Evolutionary conservation across 2,329 filamentous ascomycete genomes (phyloP), one percentile per base, ranked within the genome.

Genomic region (Alternaria triticimaculans): DNA sequence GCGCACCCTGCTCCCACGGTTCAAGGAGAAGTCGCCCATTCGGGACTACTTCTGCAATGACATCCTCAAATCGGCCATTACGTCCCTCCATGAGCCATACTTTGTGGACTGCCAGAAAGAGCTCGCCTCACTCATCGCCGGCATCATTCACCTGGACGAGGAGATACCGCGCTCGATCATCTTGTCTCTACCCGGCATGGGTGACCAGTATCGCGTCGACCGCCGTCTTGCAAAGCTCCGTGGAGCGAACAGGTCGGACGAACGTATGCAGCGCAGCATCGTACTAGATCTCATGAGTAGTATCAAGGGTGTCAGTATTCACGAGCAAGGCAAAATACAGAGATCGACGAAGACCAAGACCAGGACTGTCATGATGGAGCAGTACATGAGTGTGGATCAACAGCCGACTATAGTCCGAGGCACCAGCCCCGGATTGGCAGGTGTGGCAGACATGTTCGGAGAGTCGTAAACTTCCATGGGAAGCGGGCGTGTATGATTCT

Each of bases 41-140:
- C 90, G 94, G 56, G 93, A 97, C 75, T 99, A 94, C 80, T 94
- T 98, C 75, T 93, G 90, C 56, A 89, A 89, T 6, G 92, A 97
- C 69, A 93, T 98, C 3, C 87, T 99, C 54, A 93, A 94, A 82
- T 93, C 94, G 0, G 95, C 92, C 74, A 92, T 97, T 77, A 92
- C 90, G 2, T 96, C 92, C 2, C 88, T 99, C 55, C 92, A 98
- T 80, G 96, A 99, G 70, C 90, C 93, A 0, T 97, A 98, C 80
- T 99, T 98, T 80, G 94, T 97, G 33, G 96, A 99, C 71, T 88
- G 96, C 66, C 96, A 99, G 75, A 95, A 94, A 77, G 94, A 99
- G 55, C 86, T 99, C 21, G 95, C 94, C 1, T 88, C 90, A 21
- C 85, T 98, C 41, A 97, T 99, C 65, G 94, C 94, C 0, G 88